Percentiles rank a stretch among this genome's conserved stretches.
Conservation (phyloP, 306 rosid species). For the Prunus campanulata region DNA sequence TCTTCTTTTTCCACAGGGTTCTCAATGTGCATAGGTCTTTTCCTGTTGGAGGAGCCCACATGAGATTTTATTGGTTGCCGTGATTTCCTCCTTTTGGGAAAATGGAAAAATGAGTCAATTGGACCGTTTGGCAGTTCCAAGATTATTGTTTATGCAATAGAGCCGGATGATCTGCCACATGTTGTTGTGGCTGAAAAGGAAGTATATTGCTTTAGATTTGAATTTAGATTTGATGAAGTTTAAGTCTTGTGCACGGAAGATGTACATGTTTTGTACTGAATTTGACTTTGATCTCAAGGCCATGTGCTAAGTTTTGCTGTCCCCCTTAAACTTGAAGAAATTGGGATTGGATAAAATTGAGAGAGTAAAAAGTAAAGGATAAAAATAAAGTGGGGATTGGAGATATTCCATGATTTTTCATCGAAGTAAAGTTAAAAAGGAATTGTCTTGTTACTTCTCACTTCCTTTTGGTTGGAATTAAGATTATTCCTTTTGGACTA, state of each 20-base stretch:
- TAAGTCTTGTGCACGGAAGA: background rate
- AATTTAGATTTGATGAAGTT: background rate
- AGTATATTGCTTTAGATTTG: background rate
- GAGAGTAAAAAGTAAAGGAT: too few relatives aligned
- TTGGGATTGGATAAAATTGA: background rate
- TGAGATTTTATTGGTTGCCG: constrained; percentile 17
- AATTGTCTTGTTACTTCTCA: too few relatives aligned
- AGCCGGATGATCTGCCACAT: background rate
- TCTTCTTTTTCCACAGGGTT: background rate
- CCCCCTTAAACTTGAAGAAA: background rate
- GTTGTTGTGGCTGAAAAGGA: background rate
- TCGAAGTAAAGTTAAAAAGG: too few relatives aligned
- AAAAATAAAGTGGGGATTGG: background rate
- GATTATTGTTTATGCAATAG: background rate
- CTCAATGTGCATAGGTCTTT: background rate
- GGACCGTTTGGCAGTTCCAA: background rate
- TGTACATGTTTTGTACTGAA: background rate
- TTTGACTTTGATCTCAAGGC: background rate
- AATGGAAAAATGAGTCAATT: background rate
- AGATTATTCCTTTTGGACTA: too few relatives aligned
- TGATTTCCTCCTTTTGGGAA: constrained; percentile 15
- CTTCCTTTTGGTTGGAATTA: too few relatives aligned
- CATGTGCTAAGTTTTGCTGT: background rate
- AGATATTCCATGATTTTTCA: background rate
- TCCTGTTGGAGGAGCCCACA: constrained; percentile 9